phyloP scores from a whole-genome alignment of 2,329 filamentous ascomycete species.

The Dichotomopilus funicola region DNA sequence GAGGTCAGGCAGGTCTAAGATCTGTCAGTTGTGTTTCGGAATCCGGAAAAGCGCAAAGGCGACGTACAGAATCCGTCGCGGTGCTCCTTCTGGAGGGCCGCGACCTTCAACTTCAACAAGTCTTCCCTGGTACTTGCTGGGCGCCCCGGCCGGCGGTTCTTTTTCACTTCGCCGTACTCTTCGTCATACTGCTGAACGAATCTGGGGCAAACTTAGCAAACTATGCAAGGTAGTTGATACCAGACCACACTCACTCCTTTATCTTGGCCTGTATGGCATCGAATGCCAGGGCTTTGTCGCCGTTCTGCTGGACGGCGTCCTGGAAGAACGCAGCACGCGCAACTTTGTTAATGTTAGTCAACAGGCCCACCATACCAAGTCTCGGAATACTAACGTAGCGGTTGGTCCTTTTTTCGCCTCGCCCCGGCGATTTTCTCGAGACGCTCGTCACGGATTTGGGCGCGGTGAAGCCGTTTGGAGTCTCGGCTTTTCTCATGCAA shows the following conservation, averaged over 20 bases:
- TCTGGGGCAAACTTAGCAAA: conserved; percentile 33
- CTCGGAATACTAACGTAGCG: conserved; percentile 52
- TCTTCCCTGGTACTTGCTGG: conserved; percentile 74
- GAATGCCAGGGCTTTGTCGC: conserved; percentile 43
- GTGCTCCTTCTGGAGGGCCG: conserved; percentile 70
- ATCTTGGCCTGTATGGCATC: conserved; percentile 56
- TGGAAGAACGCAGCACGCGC: conserved; percentile 67
- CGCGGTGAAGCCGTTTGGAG: conserved; percentile 71
- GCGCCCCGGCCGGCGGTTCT: conserved; percentile 67
- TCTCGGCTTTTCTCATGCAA: conserved; percentile 87
- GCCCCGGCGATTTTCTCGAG: conserved; percentile 65
- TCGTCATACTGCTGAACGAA: conserved; percentile 65
- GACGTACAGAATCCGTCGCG: conserved; percentile 70
- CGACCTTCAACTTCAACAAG: conserved; percentile 64
- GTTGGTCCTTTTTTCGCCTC: conserved; percentile 66
- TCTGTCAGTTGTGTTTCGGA: conserved; percentile 5
- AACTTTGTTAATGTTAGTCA: conserved; percentile 38
- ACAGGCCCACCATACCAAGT: neutral
- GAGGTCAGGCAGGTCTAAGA: conserved; percentile 65
- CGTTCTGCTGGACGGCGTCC: conserved; percentile 50
- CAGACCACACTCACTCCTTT: conserved; percentile 45
- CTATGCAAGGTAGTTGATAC: neutral
- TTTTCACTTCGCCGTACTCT: conserved; percentile 59
- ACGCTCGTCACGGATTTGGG: conserved; percentile 74
- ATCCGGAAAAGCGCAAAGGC: neutral